Evolutionary conservation across 176 grass and related monocot species (phyloP), one percentile per base, ranked within the genome.

Genomic region (Cenchrus purpureus): DNA sequence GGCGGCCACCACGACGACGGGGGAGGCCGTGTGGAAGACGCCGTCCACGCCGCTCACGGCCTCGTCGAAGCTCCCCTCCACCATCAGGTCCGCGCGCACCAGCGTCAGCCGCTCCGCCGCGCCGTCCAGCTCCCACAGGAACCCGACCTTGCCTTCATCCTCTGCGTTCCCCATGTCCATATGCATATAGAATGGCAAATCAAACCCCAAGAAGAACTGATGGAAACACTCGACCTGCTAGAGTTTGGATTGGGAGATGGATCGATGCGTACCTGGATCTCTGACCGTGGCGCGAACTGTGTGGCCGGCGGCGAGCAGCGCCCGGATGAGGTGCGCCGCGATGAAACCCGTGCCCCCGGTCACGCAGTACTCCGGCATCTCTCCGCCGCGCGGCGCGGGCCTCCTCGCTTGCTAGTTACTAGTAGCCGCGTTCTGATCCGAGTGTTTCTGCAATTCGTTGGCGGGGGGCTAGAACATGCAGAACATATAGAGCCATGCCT

Each of bases 331-430:
- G 57, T 94, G 66, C 66, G 92, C 65, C 58, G 94, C 94, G 52
- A 97, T 92, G 92, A 97, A 94, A 2, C 94, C 94, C 32, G 86
- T 87, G 1, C 92, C 92, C 37, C 94, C 94, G 14, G 94, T 97
- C 29, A 97, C 92, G 32, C 94, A 94, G 64, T 97, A 94, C 83
- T 85, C 83, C 10, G 86, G 84, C 94, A 94, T 94, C 60, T 64
- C 34, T 82, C 37, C 3, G 37, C 58, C 28, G 58, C 8, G 51
- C 17, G 19, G 7, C 22, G 4, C 37, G 37, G 37, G 37, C 3
- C 37, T 40, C 37, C 13, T 74, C 29, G 52, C 28, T 86, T 25
- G 15, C 13, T 61, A 8, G 25, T 5, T 22, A 20, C 17, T 10
- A 20, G 6, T 40, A 40, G 37, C 65, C 16, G 12, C 3, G 11